Evolutionary conservation across 2,329 filamentous ascomycete genomes (phyloP).

Genomic region (Colletotrichum musae): DNA sequence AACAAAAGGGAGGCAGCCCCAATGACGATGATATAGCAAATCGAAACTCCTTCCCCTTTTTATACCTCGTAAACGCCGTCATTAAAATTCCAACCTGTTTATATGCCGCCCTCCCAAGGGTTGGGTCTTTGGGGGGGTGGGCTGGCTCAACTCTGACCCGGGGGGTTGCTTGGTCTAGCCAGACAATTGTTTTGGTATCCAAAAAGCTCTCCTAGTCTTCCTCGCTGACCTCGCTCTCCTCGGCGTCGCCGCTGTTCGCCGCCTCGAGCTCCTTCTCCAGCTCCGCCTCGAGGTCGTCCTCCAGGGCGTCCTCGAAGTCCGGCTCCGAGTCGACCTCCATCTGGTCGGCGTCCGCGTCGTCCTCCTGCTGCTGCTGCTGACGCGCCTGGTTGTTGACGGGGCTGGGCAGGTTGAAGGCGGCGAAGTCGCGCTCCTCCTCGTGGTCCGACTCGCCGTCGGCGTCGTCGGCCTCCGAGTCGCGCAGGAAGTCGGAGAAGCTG

Average conservation of each 20-base stretch:
- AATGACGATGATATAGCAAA: not conserved
- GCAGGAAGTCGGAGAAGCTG: conserved; percentile 68
- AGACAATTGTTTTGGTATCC: not conserved
- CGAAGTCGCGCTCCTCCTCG: conserved; percentile 58
- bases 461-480: conserved; percentile 62
- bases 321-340: conserved; percentile 47
- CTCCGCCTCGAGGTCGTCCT: conserved; percentile 70
- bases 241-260: conserved; percentile 59
- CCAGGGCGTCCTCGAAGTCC: conserved; percentile 57
- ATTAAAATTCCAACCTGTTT: conserved; percentile 17
- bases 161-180: not conserved
- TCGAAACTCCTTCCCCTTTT: conserved; percentile 25
- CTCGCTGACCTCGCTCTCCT: conserved; percentile 77
- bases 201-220: conserved; percentile 64
- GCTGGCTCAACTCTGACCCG: not conserved
- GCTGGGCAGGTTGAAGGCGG: conserved; percentile 65
- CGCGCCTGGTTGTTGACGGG: conserved; percentile 60
- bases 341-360: conserved; percentile 44
- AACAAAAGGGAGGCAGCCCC: not conserved
- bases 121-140: not conserved
- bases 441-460: conserved; percentile 59
- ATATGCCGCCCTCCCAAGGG: conserved; percentile 1
- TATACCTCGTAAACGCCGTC: conserved; percentile 32
- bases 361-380: conserved; percentile 45
- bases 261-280: conserved; percentile 68